A percentile compares a stretch with the other conserved stretches of the same genome.
phyloP scores from a whole-genome alignment of 1,284 basidiomycete species.

The Ustilago loliicola region DNA sequence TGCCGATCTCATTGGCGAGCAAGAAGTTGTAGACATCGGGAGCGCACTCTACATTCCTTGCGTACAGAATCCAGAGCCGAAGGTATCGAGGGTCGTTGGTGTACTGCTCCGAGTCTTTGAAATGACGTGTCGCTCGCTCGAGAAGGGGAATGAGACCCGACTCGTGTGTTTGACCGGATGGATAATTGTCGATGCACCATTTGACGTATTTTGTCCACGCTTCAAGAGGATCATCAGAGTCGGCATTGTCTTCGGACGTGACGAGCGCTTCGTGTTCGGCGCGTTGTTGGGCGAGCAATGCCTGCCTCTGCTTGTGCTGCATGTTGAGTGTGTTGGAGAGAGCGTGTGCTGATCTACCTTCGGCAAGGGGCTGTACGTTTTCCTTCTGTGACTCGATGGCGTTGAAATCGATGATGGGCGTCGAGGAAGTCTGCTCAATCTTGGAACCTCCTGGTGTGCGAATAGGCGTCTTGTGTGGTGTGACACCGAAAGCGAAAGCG shows the following conservation, averaged over 20 bases:
- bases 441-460: slow-evolving; percentile 58
- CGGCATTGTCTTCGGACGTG: slow-evolving; percentile 49
- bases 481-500: slow-evolving; percentile 29
- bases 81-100: slow-evolving; percentile 88
- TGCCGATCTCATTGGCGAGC: slow-evolving; percentile 83
- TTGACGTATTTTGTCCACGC: slow-evolving; percentile 75
- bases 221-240: slow-evolving; percentile 60
- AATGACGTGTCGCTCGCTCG: slow-evolving; percentile 81
- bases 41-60: slow-evolving; percentile 65
- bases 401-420: slow-evolving; percentile 68
- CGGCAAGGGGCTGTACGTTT: slow-evolving; percentile 75
- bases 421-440: slow-evolving; percentile 67
- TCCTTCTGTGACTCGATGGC: slow-evolving; percentile 75
- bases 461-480: slow-evolving; percentile 63
- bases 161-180: slow-evolving; percentile 76
- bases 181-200: slow-evolving; percentile 78
- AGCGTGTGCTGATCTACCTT: slow-evolving; percentile 75
- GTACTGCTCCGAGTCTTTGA: slow-evolving; percentile 84
- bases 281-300: slow-evolving; percentile 55
- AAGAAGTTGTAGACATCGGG: slow-evolving; percentile 75
- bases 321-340: slow-evolving; percentile 71
- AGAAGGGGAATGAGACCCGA: slow-evolving; percentile 78
- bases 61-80: slow-evolving; percentile 86
- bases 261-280: slow-evolving; percentile 56
- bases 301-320: slow-evolving; percentile 62